Percentiles rank a stretch among this genome's conserved stretches.
Evolutionary conservation across 352 stramenopile genomes (phyloP).

Genomic region (Phytopythium aichiense): DNA sequence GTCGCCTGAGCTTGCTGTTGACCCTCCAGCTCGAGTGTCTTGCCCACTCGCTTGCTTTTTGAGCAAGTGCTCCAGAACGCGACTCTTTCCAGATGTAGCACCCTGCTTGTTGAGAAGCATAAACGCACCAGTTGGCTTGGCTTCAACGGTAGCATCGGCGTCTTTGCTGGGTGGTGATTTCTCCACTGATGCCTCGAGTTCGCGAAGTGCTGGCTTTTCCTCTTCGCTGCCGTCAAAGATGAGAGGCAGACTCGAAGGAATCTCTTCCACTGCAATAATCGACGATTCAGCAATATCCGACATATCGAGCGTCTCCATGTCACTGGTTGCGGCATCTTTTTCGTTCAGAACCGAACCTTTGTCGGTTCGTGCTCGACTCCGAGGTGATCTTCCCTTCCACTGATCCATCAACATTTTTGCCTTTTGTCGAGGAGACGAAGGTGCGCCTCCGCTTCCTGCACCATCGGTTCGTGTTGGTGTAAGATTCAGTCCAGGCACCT

Average conservation of each 20-base stretch:
- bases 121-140: constrained; percentile 31
- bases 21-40: neutral
- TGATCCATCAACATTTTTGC: constrained; percentile 21
- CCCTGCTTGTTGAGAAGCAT: constrained; percentile 40
- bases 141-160: neutral
- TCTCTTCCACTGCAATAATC: neutral
- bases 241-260: no score
- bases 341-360: neutral
- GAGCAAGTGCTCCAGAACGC: constrained; percentile 31
- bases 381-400: neutral
- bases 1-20: neutral
- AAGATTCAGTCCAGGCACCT: neutral
- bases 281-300: neutral
- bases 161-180: neutral
- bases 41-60: constrained; percentile 17
- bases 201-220: neutral
- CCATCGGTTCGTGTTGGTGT: neutral
- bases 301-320: neutral
- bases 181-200: neutral
- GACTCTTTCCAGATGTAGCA: constrained; percentile 25
- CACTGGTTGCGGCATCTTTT: neutral
- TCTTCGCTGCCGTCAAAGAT: neutral
- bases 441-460: neutral
- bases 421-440: constrained; percentile 15
- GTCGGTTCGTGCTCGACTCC: neutral